Conservation (phyloP, 2,329 filamentous ascomycete genomes). For the Daldinia eschscholtzii region DNA sequence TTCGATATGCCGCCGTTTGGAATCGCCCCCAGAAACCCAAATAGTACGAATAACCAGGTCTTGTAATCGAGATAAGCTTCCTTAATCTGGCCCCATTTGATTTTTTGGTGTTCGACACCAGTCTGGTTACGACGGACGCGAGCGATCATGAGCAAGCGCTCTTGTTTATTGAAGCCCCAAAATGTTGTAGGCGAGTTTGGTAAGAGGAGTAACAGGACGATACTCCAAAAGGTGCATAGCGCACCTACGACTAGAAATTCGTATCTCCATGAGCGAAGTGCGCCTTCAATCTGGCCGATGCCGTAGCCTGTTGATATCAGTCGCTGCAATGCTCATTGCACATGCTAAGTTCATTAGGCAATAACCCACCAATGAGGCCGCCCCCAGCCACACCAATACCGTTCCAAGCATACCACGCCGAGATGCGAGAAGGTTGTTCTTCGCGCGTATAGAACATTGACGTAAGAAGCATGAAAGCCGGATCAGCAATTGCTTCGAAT, state of each 20-base stretch:
- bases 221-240: slow-evolving; percentile 53
- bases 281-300: slow-evolving; percentile 65
- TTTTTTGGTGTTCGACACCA: slow-evolving; percentile 54
- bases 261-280: slow-evolving; percentile 60
- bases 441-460: slow-evolving; percentile 71
- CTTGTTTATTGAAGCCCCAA: slow-evolving; percentile 60
- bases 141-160: slow-evolving; percentile 56
- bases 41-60: slow-evolving; percentile 64
- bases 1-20: slow-evolving; percentile 67
- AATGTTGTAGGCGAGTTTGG: slow-evolving; percentile 66
- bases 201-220: slow-evolving; percentile 57
- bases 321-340: no score
- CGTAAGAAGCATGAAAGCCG: slow-evolving; percentile 69
- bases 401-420: slow-evolving; percentile 67
- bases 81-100: slow-evolving; percentile 55
- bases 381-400: slow-evolving; percentile 68
- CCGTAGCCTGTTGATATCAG: slow-evolving; percentile 28
- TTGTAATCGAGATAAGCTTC: slow-evolving; percentile 60
- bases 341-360: neutral
- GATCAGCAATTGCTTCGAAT: slow-evolving; percentile 67
- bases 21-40: slow-evolving; percentile 64
- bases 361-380: slow-evolving; percentile 48
- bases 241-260: slow-evolving; percentile 59
- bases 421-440: slow-evolving; percentile 68
- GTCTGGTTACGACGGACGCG: slow-evolving; percentile 56